Percentiles rank a stretch among this genome's conserved stretches.
Evolutionary conservation across 176 grass and related monocot species (phyloP).

Genomic region (Elaeis guineensis): DNA sequence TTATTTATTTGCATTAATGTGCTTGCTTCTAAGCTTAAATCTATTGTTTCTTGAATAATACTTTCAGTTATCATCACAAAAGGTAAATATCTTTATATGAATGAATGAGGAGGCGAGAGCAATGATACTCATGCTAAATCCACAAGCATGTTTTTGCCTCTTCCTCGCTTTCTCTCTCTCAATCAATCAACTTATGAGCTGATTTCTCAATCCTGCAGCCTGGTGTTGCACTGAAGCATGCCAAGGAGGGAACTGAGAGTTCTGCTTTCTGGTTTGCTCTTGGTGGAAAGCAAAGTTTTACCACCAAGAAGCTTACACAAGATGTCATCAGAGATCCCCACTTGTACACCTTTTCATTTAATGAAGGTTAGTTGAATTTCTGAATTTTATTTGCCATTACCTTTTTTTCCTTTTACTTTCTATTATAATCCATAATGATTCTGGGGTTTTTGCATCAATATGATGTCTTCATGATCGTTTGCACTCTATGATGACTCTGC

Average conservation of each 20-base stretch:
- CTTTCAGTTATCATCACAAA: no score
- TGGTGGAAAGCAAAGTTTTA: constrained; percentile 88
- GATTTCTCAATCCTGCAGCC: constrained; percentile 51
- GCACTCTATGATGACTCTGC: constrained; percentile 24
- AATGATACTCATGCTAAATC: no score
- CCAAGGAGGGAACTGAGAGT: constrained; percentile 91
- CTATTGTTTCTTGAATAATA: no score
- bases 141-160: no score
- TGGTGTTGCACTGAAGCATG: constrained; percentile 65
- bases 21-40: no score
- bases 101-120: no score
- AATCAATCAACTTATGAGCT: background rate
- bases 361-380: constrained; percentile 46
- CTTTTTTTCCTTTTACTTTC: constrained; percentile 15
- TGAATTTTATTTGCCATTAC: constrained; percentile 12
- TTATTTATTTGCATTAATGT: no score
- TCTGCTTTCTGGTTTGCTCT: constrained; percentile 98
- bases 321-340: constrained; percentile 80
- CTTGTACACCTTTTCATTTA: constrained; percentile 78
- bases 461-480: constrained; percentile 22
- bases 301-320: constrained; percentile 43
- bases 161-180: no score
- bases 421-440: no score
- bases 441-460: constrained; percentile 13
- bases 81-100: no score